Base-by-base conservation (phyloP, 257 asterid genomes). In the Plantago ovata region DNA sequence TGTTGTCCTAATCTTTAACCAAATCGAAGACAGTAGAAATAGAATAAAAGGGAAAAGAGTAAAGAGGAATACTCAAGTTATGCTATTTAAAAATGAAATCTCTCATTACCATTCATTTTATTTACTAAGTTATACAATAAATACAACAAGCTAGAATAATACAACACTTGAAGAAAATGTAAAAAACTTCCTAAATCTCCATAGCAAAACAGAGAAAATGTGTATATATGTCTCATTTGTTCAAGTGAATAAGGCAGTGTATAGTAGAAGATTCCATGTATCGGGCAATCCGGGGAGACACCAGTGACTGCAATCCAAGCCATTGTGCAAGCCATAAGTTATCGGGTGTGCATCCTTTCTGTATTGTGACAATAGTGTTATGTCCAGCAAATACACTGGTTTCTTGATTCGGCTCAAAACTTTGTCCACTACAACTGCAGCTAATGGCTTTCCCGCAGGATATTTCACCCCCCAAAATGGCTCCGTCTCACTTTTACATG, bases 241-340 rank as follows among this genome's bases (percentile, higher is more conserved):
- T 84, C 72, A 78, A 18, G 64, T 43, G 28, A 82, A 60, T 36
- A 90, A 83, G 18, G 87, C 70, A 3, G 81, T 65, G 36, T 91
- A 87, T 50, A 90, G 83, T 13, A 90, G 80, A 53, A 74, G 56
- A 57, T 90, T 90, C 98, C 98, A 90, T 0, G 98, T 84, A 57
- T 90, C 98, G 3, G 98, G 98, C 60, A 91, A 79, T 0, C 98
- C 96, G 7, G 98, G 96, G 3, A 91, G 94, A 67, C 98, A 91
- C 98, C 98, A 91, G 45, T 91, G 98, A 75, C 98, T 91, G 70
- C 98, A 91, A 64, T 91, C 98, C 64, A 90, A 51, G 52, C 89
- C 84, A 20, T 66, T 61, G 41, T 79, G 89, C 45, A 50, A 76
- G 56, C 96, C 77, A 54, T 91, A 85, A 13, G 13, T 61, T 0